These are phyloP conservation scores for Microbotryum intermedium DNA, from an alignment of 1,284 basidiomycete species.

Conservation along the genomic window DNA sequence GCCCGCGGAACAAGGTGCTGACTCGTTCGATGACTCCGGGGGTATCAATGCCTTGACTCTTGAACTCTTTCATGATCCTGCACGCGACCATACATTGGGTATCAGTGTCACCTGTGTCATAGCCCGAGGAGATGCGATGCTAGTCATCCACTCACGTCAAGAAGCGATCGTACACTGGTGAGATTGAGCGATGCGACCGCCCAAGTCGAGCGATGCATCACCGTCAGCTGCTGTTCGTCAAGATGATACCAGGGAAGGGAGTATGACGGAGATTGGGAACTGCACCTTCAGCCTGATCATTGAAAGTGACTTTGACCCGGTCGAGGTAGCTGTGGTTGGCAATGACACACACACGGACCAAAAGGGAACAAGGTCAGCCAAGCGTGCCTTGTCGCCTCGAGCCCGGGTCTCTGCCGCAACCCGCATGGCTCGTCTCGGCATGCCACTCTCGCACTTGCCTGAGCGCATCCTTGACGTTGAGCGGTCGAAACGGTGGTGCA, in stretches of 20 bases:
- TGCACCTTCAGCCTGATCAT: conserved; percentile 26
- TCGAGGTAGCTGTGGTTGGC: conserved; percentile 25
- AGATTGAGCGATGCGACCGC: background rate
- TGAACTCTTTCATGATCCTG: conserved; percentile 69
- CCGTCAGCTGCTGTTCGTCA: background rate
- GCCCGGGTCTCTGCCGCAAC: too few species aligned
- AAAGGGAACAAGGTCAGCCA: background rate
- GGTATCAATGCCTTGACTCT: conserved; percentile 92
- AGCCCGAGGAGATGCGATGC: background rate
- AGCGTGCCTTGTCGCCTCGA: too few species aligned
- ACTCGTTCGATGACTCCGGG: conserved; percentile 90
- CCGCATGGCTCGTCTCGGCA: background rate
- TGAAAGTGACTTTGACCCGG: conserved; percentile 28
- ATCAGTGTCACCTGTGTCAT: background rate
- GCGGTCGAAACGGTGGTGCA: background rate
- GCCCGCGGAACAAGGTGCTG: conserved; percentile 75
- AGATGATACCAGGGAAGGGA: too few species aligned
- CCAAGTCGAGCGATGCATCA: background rate
- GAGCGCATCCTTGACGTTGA: conserved; percentile 18
- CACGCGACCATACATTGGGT: background rate
- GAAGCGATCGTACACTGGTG: conserved; percentile 28
- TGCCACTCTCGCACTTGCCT: background rate
- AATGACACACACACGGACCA: background rate
- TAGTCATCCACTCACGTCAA: conserved; percentile 13
- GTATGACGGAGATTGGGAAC: too few species aligned